Conservation (phyloP, 805 yeast species). For the Phaffomyces thermotolerans region DNA sequence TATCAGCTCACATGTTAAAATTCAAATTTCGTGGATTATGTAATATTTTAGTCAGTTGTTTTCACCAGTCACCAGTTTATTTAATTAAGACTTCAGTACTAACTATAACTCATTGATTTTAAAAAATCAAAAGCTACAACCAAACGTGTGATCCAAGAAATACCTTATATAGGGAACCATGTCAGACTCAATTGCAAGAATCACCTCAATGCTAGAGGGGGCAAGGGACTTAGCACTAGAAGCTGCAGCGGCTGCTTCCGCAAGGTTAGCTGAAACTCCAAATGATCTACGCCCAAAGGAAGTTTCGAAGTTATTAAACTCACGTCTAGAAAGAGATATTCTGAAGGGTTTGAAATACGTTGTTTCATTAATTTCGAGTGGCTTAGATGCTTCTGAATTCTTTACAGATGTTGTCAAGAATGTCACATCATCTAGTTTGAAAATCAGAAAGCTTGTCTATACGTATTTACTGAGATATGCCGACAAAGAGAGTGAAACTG, state of each 20-base stretch:
- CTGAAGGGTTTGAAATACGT: conserved; percentile 54
- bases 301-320: conserved; percentile 55
- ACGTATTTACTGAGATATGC: conserved; percentile 70
- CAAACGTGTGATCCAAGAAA: too few species aligned
- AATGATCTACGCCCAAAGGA: conserved; percentile 53
- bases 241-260: conserved; percentile 75
- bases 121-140: too few species aligned
- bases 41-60: too few species aligned
- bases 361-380: conserved; percentile 36
- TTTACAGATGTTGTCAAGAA: conserved; percentile 90
- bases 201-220: conserved; percentile 69
- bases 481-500: conserved; percentile 81
- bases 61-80: too few species aligned
- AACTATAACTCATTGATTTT: too few species aligned
- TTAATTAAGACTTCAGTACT: too few species aligned
- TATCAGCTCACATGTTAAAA: too few species aligned
- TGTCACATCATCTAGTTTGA: conserved; percentile 58
- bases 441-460: conserved; percentile 69
- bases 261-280: conserved; percentile 57
- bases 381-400: conserved; percentile 30
- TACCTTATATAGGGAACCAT: conserved; percentile 19
- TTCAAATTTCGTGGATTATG: too few species aligned
- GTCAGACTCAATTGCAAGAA: conserved; percentile 52
- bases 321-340: conserved; percentile 60
- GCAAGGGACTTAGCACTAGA: conserved; percentile 75